A percentile compares a stretch with the other conserved stretches of the same genome.
phyloP scores from a whole-genome alignment of 2,329 filamentous ascomycete genomes.

The Alternaria triticimaculans region DNA sequence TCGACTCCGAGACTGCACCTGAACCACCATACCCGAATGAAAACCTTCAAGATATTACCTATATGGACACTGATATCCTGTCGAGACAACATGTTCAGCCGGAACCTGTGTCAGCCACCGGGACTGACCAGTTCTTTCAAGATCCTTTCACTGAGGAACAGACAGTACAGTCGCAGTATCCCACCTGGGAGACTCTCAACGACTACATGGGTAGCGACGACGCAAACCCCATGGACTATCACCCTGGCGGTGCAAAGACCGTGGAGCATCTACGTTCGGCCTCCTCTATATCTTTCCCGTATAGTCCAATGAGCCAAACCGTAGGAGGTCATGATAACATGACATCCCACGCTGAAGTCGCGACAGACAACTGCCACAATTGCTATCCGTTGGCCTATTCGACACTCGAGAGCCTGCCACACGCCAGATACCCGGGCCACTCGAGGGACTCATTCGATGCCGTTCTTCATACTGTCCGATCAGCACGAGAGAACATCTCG shows the following conservation, averaged over 20 bases:
- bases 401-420: slow-evolving; percentile 39
- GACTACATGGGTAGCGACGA: slow-evolving; percentile 33
- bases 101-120: slow-evolving; percentile 25
- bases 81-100: slow-evolving; percentile 15
- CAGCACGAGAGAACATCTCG: slow-evolving; percentile 34
- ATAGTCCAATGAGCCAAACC: slow-evolving; percentile 24
- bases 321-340: slow-evolving; percentile 21
- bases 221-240: slow-evolving; percentile 32
- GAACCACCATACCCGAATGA: slow-evolving; percentile 35
- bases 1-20: slow-evolving; percentile 38
- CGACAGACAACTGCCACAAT: slow-evolving; percentile 35
- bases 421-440: slow-evolving; percentile 22
- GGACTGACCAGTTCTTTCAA: slow-evolving; percentile 32
- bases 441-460: slow-evolving; percentile 36
- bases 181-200: slow-evolving; percentile 35
- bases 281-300: slow-evolving; percentile 19
- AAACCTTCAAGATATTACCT: slow-evolving; percentile 28
- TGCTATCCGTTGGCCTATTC: slow-evolving; percentile 41
- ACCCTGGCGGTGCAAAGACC: slow-evolving; percentile 17
- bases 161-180: slow-evolving; percentile 30
- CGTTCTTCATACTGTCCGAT: slow-evolving; percentile 6
- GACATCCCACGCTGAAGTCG: slow-evolving; percentile 14
- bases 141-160: slow-evolving; percentile 39
- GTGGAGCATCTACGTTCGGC: background rate
- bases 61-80: slow-evolving; percentile 31